phyloP scores from a whole-genome alignment of 2,329 filamentous ascomycete genomes.

The Hymenoscyphus fructigenus region DNA sequence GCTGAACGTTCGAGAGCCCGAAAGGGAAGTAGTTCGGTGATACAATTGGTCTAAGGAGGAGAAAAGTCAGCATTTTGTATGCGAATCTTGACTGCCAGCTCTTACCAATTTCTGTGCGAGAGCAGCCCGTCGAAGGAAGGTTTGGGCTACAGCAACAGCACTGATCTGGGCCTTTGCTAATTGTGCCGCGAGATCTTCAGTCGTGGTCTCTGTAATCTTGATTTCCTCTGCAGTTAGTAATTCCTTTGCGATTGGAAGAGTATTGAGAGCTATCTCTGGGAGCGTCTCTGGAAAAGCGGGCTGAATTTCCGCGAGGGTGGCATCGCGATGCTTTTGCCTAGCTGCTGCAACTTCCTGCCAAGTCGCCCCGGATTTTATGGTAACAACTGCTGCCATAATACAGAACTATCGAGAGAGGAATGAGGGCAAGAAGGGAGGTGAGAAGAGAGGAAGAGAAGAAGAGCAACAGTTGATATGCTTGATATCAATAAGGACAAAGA shows the following conservation, averaged over 20 bases:
- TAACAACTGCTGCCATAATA: conserved; percentile 32
- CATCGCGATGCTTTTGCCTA: conserved; percentile 46
- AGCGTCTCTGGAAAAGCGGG: conserved; percentile 42
- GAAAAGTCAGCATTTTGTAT: neutral
- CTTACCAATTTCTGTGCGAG: conserved; percentile 50
- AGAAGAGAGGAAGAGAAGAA: neutral
- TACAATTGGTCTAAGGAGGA: conserved; percentile 42
- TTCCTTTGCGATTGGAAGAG: conserved; percentile 45
- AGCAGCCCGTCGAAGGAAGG: conserved; percentile 53
- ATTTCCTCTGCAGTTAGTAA: conserved; percentile 48
- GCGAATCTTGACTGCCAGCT: conserved; percentile 12
- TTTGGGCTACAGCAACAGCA: conserved; percentile 45
- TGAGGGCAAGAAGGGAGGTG: no score
- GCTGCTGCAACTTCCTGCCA: conserved; percentile 50
- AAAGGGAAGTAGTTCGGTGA: conserved; percentile 44
- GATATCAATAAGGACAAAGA: neutral
- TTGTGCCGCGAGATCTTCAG: conserved; percentile 45
- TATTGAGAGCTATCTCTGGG: conserved; percentile 43
- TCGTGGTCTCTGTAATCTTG: conserved; percentile 46
- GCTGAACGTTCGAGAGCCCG: conserved; percentile 36
- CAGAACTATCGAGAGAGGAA: neutral
- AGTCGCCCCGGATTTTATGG: conserved; percentile 34
- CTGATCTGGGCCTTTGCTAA: conserved; percentile 45
- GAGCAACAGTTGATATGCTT: neutral
- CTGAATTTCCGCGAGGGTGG: conserved; percentile 42